Base-by-base conservation (phyloP, 129 eudicot genomes). In the Flaveria linearis region DNA sequence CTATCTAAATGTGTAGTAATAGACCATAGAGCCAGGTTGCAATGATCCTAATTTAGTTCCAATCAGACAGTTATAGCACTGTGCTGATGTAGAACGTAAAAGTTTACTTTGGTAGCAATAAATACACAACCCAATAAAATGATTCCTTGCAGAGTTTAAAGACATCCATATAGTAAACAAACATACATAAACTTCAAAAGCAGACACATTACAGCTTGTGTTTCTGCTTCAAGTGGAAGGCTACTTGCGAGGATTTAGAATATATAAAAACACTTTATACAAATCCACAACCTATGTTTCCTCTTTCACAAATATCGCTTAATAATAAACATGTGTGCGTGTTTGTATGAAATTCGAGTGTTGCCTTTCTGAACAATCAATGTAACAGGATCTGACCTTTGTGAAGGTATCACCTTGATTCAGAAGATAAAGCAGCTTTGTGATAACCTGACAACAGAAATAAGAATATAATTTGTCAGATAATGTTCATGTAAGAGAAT, bases 401-500 rank as follows among this genome's bases (percentile, higher is more conserved):
- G 97, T 93, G 78, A 93, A 90, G 20, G 81, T 73, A 72, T 93
- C 98, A 42, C 98, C 97, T 85, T 93, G 98, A 80, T 93, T 93
- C 51, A 93, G 82, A 72, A 93, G 97, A 86, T 93, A 93, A 72
- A 93, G 89, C 72, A 90, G 88, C 89, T 93, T 93, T 6, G 98
- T 93, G 72, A 93, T 93, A 81, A 93, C 98, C 98, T 93, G 81
- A 17, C 64, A 55, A 77, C 43, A 41, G n/a, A 11, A 58, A 77
- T 45, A 23, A 23, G 2, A 67, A 26, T 22, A 61, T 41, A 55
- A 66, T 25, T 3, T 23, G 45, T 45, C 39, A 80, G 83, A 76
- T 72, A 70, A 14, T 58, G 57, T 65, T 53, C 26, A 23, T 42
- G 62, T 10, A 74, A 62, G 28, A 60, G 68, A 51, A 50, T 17